These are phyloP conservation scores for Vachellia collinsii DNA, from an alignment of 306 rosid species.

Conservation along the genomic window DNA sequence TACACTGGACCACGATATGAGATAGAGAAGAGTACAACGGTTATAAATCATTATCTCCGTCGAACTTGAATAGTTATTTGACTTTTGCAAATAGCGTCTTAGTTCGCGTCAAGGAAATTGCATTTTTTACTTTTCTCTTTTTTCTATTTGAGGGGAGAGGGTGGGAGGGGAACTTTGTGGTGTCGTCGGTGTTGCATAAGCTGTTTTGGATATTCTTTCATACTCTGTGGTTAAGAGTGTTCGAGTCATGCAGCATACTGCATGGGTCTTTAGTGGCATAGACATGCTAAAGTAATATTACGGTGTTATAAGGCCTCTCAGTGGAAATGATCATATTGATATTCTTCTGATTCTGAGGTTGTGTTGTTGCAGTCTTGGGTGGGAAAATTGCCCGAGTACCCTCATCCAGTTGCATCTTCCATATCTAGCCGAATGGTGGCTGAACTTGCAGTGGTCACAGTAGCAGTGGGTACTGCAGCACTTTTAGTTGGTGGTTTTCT, in stretches of 20 bases:
- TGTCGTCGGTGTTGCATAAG: not conserved
- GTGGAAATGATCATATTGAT: slow-evolving; percentile 18
- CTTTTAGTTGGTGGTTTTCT: slow-evolving; percentile 76
- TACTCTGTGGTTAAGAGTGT: slow-evolving; percentile 6
- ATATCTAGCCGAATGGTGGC: slow-evolving; percentile 92
- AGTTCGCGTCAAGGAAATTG: slow-evolving; percentile 33
- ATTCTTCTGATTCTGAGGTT: slow-evolving; percentile 27
- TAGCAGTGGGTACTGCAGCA: slow-evolving; percentile 68
- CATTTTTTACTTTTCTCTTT: slow-evolving; percentile 3
- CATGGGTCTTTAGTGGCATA: slow-evolving; percentile 10
- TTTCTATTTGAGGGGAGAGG: not conserved
- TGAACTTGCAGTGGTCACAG: slow-evolving; percentile 76
- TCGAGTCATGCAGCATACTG: slow-evolving; percentile 32
- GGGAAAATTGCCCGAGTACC: slow-evolving; percentile 72
- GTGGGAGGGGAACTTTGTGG: not conserved
- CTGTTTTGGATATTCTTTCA: not conserved
- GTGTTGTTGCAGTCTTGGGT: slow-evolving; percentile 74
- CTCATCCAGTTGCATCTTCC: slow-evolving; percentile 90
- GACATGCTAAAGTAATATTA: not conserved
- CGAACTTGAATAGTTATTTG: slow-evolving; percentile 20
- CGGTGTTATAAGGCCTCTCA: slow-evolving; percentile 19
- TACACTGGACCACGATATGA: slow-evolving; percentile 80
- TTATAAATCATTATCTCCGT: slow-evolving; percentile 47
- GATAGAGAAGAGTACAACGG: slow-evolving; percentile 75
- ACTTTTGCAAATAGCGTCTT: slow-evolving; percentile 9